phyloP scores from a whole-genome alignment of 139 green algal species.

The Gonium pectorale region DNA sequence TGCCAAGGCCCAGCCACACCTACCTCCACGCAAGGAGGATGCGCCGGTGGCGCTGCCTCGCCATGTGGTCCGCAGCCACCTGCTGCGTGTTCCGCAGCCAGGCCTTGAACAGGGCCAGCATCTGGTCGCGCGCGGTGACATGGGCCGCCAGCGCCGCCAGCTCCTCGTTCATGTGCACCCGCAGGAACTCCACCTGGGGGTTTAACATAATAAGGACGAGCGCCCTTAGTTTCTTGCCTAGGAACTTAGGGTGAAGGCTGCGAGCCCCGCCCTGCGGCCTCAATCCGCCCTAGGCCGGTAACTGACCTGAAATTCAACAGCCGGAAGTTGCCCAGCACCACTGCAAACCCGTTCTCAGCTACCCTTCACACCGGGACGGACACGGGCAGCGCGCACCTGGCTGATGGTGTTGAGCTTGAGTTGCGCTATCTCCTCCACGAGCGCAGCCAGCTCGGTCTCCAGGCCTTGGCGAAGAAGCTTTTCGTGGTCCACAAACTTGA shows the following conservation, averaged over 20 bases:
- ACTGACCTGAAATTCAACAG: too few species aligned
- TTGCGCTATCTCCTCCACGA: slow-evolving; percentile 62
- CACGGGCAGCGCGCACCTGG: slow-evolving; percentile 63
- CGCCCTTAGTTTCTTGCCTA: too few species aligned
- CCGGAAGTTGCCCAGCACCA: too few species aligned
- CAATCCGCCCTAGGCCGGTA: too few species aligned
- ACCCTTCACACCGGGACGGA: too few species aligned
- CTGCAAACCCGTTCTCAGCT: too few species aligned
- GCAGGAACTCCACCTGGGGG: slow-evolving; percentile 71
- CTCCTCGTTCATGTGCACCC: slow-evolving; percentile 69
- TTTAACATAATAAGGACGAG: too few species aligned
- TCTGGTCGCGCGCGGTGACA: neutral
- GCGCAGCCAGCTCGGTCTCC: slow-evolving; percentile 60
- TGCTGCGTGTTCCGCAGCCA: slow-evolving; percentile 34
- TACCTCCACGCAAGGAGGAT: slow-evolving; percentile 21
- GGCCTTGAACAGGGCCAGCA: neutral
- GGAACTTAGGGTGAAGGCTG: too few species aligned
- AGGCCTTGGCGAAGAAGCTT: slow-evolving; percentile 61
- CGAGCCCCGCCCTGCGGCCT: too few species aligned
- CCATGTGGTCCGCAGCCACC: slow-evolving; percentile 21
- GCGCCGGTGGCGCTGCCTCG: slow-evolving; percentile 12
- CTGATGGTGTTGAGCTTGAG: slow-evolving; percentile 67
- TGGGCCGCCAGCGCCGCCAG: slow-evolving; percentile 35
- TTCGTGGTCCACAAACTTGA: slow-evolving; percentile 79
- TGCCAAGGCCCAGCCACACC: neutral